Evolutionary conservation across 169 alveolate species (phyloP).

Genomic region (Plasmodium vinckei): DNA sequence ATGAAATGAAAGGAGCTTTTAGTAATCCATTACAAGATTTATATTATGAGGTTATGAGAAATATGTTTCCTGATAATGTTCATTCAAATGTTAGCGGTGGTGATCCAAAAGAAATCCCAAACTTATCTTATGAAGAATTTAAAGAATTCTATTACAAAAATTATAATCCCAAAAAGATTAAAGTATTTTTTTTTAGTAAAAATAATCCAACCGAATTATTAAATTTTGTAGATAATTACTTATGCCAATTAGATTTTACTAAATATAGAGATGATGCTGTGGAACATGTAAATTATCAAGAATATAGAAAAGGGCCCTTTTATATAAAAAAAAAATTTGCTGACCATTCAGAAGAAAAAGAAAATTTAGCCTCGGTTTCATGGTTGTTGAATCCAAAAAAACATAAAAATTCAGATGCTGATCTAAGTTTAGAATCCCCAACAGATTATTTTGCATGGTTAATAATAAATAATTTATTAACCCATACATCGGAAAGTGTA

Average conservation of each 20-base stretch:
- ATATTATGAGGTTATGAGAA: constrained; percentile 52
- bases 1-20: constrained; percentile 83
- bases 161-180: constrained; percentile 89
- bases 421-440: constrained; percentile 67
- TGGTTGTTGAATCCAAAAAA: constrained; percentile 72
- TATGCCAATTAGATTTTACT: constrained; percentile 42
- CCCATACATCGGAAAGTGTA: constrained; percentile 62
- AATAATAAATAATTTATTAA: constrained; percentile 48
- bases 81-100: constrained; percentile 90
- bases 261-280: constrained; percentile 68
- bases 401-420: constrained; percentile 18
- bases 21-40: constrained; percentile 69
- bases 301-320: constrained; percentile 70
- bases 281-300: constrained; percentile 59
- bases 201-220: constrained; percentile 79
- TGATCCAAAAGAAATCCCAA: constrained; percentile 88
- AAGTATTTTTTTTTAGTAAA: constrained; percentile 85
- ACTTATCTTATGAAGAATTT: constrained; percentile 84
- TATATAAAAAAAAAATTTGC: constrained; percentile 54
- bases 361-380: constrained; percentile 58
- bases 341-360: constrained; percentile 67
- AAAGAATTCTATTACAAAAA: constrained; percentile 81
- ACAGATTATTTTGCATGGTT: constrained; percentile 55
- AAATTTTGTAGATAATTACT: constrained; percentile 81
- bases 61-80: constrained; percentile 79